phyloP scores from a whole-genome alignment of 2,329 filamentous ascomycete genomes.

The Ceratocystis ficicola region DNA sequence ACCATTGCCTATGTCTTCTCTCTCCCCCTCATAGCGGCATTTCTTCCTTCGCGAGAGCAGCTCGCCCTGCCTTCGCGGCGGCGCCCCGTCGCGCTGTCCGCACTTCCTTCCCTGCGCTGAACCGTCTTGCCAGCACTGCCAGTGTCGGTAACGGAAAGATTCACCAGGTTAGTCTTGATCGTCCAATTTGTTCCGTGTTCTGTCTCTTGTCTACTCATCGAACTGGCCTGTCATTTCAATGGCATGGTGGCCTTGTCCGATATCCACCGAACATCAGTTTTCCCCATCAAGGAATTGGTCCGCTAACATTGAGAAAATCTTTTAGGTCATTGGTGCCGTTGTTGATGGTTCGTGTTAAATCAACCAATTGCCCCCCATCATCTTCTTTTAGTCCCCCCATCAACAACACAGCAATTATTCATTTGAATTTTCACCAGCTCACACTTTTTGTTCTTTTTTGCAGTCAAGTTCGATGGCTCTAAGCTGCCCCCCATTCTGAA shows the following conservation, averaged over 20 bases:
- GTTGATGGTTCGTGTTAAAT: conserved; percentile 68
- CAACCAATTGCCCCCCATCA: too few relatives aligned
- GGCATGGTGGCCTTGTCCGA: conserved; percentile 9
- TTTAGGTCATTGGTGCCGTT: conserved; percentile 93
- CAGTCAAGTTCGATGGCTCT: conserved; percentile 93
- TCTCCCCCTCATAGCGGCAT: conserved; percentile 45
- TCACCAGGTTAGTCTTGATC: conserved; percentile 44
- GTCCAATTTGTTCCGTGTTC: conserved; percentile 3
- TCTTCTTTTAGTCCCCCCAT: neutral
- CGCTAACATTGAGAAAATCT: conserved; percentile 45
- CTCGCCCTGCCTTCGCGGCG: conserved; percentile 48
- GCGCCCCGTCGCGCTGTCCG: conserved; percentile 46
- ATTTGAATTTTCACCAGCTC: conserved; percentile 19
- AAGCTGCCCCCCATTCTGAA: conserved; percentile 96
- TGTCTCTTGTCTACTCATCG: neutral
- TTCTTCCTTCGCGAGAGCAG: conserved; percentile 51
- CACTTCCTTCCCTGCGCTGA: conserved; percentile 42
- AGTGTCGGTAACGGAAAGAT: conserved; percentile 54
- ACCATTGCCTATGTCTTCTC: conserved; percentile 24
- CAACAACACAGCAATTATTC: neutral
- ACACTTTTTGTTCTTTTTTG: conserved; percentile 25
- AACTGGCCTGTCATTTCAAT: conserved; percentile 10
- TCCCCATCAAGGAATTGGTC: neutral
- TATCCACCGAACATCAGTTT: conserved; percentile 1
- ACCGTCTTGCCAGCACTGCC: conserved; percentile 47